These are phyloP conservation scores for Tulasnella sp. DNA, from an alignment of 768 basidiomycete genomes.

Conservation along the genomic window DNA sequence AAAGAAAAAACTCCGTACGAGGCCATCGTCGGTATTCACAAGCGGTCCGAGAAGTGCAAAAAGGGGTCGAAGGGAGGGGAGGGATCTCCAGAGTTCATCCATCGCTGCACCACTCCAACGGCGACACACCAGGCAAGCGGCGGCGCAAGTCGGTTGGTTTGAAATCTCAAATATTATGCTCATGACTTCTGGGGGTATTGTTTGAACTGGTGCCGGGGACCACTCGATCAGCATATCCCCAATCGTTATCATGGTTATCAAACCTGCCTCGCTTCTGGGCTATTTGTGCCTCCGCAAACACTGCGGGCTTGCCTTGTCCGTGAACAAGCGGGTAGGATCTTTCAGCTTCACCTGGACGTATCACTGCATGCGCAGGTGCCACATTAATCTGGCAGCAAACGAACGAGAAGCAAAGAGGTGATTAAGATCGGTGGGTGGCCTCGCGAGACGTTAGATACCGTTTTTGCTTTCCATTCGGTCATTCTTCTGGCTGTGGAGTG, in stretches of 20 bases:
- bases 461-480: background rate
- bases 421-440: background rate
- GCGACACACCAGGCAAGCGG: background rate
- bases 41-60: constrained; percentile 3
- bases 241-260: background rate
- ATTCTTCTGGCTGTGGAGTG: background rate
- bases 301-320: background rate
- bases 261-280: background rate
- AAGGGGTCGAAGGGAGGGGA: background rate
- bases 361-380: too few species aligned
- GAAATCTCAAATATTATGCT: background rate
- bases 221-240: background rate
- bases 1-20: too few species aligned
- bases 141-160: background rate
- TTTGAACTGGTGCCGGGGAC: background rate
- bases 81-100: constrained; percentile 8
- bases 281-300: background rate
- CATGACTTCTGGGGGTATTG: background rate
- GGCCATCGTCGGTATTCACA: background rate
- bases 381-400: background rate
- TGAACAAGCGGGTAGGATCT: too few species aligned
- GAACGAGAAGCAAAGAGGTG: background rate
- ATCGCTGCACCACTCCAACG: constrained; percentile 8
- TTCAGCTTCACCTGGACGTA: too few species aligned
- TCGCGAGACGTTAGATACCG: background rate